Conservation (phyloP, 1,284 basidiomycete species). For the Anthracocystis walkeri region DNA sequence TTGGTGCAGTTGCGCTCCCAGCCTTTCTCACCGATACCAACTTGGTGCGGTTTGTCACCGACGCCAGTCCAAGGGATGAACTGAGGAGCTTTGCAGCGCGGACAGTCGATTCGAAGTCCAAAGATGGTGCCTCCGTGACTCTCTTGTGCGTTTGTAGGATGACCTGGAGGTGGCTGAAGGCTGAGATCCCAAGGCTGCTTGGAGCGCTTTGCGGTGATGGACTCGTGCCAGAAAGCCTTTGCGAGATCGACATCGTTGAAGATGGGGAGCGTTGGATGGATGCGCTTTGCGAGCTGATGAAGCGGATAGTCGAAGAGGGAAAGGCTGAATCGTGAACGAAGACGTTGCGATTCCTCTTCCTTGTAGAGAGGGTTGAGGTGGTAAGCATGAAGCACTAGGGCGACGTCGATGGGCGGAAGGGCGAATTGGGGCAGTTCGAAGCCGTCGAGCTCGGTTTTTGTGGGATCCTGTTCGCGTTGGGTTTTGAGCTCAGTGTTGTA, state of each 20-base stretch:
- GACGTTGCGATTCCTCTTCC: slow-evolving; percentile 34
- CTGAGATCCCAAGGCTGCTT: slow-evolving; percentile 44
- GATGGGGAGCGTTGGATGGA: slow-evolving; percentile 39
- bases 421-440: slow-evolving; percentile 34
- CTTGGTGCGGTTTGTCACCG: slow-evolving; percentile 28
- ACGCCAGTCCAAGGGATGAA: slow-evolving; percentile 46
- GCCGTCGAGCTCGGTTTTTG: slow-evolving; percentile 1
- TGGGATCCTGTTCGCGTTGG: neutral
- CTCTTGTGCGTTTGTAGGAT: slow-evolving; percentile 40
- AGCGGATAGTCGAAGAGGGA: slow-evolving; percentile 36
- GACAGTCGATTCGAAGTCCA: slow-evolving; percentile 40
- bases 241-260: slow-evolving; percentile 34
- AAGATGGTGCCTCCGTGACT: slow-evolving; percentile 39
- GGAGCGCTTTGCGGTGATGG: slow-evolving; percentile 21
- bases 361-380: slow-evolving; percentile 47
- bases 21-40: slow-evolving; percentile 38
- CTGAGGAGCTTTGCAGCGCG: slow-evolving; percentile 20
- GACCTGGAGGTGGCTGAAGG: slow-evolving; percentile 41
- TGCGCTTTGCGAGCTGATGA: slow-evolving; percentile 29
- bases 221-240: slow-evolving; percentile 19
- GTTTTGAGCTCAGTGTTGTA: slow-evolving; percentile 3
- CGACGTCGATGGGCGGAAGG: slow-evolving; percentile 58
- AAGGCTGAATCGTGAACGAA: slow-evolving; percentile 22
- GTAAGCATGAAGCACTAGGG: slow-evolving; percentile 56
- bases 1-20: slow-evolving; percentile 35